Base-by-base conservation (phyloP, 345 rosid species). In the Turnera subulata region DNA sequence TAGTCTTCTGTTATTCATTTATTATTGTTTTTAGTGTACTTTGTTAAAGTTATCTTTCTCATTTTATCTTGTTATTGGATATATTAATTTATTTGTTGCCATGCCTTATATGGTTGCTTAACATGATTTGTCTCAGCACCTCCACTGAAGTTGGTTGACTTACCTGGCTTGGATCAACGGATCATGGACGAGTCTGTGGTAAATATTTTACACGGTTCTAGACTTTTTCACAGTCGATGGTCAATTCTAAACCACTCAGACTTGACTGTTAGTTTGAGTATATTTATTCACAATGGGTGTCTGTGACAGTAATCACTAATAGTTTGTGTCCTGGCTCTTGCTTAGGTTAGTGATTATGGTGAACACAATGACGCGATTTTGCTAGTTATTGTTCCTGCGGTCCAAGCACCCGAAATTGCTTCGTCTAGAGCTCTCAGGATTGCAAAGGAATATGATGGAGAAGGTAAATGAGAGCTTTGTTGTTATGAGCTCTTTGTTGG, bases 111-210 rank as follows among this genome's bases (percentile, higher is more conserved):
- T 29, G 35, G 8, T 29, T 29, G 35, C 35, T 29, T 29, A 29
- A 29, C 35, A 29, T 8, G 8, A 29, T 29, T 29, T 29, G 5
- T 29, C 72, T 45, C 88, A 93, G 99, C 99, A 64, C 99, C 99
- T 32, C 86, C 99, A 17, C 61, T 93, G 64, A 93, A 93, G 78
- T 74, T 93, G 82, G 66, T 84, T 58, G 99, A 93, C 74, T 80
- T 93, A 71, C 99, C 99, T 47, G 99, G 99, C 74, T 72, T 91
- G 76, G 99, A 93, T 74, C 99, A 90, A 80, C 82, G 96, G 69
- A 81, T 84, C 64, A 78, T 89, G 78, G 96, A 85, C 50, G 97
- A 85, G 57, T 71, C 95, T 25, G 56, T 82, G 96, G 99, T 93
- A 64, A 11, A 29, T 7, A 5, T 50, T 18, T 55, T 39, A 6